Base-by-base conservation (phyloP, 2,329 filamentous ascomycete species). In the Sporothrix schenckii region DNA sequence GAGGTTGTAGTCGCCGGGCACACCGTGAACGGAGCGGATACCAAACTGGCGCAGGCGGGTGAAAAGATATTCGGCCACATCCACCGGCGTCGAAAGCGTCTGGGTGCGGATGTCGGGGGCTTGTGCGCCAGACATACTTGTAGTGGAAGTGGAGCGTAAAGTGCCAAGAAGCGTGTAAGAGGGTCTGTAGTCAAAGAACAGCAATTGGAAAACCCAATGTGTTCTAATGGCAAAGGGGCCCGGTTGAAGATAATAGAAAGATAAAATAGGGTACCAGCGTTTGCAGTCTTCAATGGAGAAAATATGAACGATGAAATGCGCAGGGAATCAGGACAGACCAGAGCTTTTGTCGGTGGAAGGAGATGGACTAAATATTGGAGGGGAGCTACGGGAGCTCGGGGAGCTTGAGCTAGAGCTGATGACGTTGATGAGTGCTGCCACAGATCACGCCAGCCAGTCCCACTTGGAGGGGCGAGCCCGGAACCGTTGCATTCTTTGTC, bases 1-100 rank as follows among this genome's bases (percentile, higher is more conserved):
- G 16, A 88, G 81, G 70, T 87, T 87, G 77, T 85, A 88, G 75
- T 88, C 77, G 34, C 82, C 84, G 24, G 84, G 84, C 2, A 86
- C 79, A 6, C 84, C 84, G 72, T 85, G 84, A 69, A 86, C 75
- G 6, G 82, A 83, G 21, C 79, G 75, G 9, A 85, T 80, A 21
- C 83, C 83, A 3, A 86, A 77, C 75, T 86, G 80, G 66, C 80
- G 78, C 44, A 86, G 78, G 49, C 84, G 80, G 30, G 80, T 81
- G 73, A 86, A 85, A 72, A 86, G 80, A 71, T 86, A 86, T 76
- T 86, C 83, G 69, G 81, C 83, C 47, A 85, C 79, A 69, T 91
- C 89, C 80, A 92, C 70, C 5, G 74, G 74, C 11, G 53, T 24
- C 9, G 39, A 30, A 9, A 73, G 74, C 6, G 73, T 61, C 52